Conservation (phyloP, 352 stramenopile genomes). For the Plasmopara muralis region DNA sequence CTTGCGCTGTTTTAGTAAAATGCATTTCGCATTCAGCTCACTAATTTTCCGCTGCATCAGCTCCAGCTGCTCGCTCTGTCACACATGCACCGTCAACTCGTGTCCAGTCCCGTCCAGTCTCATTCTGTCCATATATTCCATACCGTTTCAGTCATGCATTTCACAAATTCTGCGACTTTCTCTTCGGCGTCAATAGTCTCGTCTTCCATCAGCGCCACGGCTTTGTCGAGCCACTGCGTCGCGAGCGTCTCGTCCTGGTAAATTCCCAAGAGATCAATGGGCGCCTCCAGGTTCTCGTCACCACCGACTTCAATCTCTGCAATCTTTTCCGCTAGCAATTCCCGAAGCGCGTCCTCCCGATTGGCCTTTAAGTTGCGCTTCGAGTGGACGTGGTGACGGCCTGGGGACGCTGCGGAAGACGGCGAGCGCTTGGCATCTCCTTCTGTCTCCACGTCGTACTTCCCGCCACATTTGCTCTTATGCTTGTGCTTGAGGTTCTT, state of each 20-base stretch:
- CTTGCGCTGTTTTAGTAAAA: conserved; percentile 75
- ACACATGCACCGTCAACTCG: neutral
- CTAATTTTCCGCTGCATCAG: conserved; percentile 77
- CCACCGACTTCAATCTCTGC: conserved; percentile 78
- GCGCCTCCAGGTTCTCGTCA: conserved; percentile 67
- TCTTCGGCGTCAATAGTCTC: conserved; percentile 32
- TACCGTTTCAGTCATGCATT: conserved; percentile 42
- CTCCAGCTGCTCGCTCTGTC: conserved; percentile 45
- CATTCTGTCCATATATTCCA: neutral
- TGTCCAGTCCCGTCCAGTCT: neutral
- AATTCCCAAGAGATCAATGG: conserved; percentile 68
- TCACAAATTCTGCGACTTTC: conserved; percentile 37
- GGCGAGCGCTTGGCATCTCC: conserved; percentile 20
- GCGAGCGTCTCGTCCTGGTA: conserved; percentile 55
- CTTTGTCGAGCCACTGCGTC: conserved; percentile 24
- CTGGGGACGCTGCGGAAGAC: conserved; percentile 14
- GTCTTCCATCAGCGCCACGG: conserved; percentile 34
- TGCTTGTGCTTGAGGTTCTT: conserved; percentile 83
- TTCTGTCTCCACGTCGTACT: conserved; percentile 6
- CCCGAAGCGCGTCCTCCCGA: conserved; percentile 57
- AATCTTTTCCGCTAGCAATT: conserved; percentile 79
- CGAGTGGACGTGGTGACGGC: conserved; percentile 23
- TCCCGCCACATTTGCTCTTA: conserved; percentile 48
- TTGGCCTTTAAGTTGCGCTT: conserved; percentile 21
- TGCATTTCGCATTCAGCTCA: conserved; percentile 74